These are phyloP conservation scores for Lactarius evosmus DNA, from an alignment of 768 basidiomycete genomes.

Conservation along the genomic window DNA sequence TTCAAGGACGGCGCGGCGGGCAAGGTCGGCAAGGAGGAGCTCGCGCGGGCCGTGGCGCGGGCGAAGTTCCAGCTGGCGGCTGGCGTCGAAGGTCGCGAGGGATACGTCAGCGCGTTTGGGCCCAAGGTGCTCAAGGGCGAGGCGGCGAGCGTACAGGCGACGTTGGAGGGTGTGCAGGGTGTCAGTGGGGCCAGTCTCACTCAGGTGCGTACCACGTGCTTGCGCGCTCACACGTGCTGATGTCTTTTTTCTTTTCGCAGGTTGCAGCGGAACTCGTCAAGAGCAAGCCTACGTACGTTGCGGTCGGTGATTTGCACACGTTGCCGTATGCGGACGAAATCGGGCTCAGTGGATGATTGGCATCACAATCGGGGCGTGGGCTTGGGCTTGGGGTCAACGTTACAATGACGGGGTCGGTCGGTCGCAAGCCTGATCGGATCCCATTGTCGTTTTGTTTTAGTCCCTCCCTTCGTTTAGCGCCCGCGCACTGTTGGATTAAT, in stretches of 20 bases:
- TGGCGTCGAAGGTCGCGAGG: too few species aligned
- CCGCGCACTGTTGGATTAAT: too few species aligned
- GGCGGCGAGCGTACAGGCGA: constrained; percentile 55
- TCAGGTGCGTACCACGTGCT: too few species aligned
- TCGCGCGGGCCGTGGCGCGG: too few species aligned
- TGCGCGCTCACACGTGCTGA: background rate
- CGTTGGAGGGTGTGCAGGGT: too few species aligned
- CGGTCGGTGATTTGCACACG: constrained; percentile 69
- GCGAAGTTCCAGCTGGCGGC: too few species aligned
- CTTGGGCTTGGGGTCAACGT: too few species aligned
- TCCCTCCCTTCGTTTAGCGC: too few species aligned
- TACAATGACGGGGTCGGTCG: too few species aligned
- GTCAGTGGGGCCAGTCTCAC: constrained; percentile 65
- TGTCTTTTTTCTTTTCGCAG: constrained; percentile 37
- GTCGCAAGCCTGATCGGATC: too few species aligned
- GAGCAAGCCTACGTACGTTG: constrained; percentile 82
- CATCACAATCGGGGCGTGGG: background rate
- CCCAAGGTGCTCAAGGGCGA: constrained; percentile 60
- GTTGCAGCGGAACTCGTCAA: constrained; percentile 63
- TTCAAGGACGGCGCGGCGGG: constrained; percentile 52
- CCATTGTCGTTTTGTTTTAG: background rate
- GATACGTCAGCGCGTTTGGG: too few species aligned
- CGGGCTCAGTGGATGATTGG: constrained; percentile 44
- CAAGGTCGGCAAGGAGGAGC: too few species aligned
- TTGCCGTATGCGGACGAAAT: constrained; percentile 86